Percentiles rank a stretch among this genome's conserved stretches.
phyloP scores from a whole-genome alignment of 1,284 basidiomycete species.

The Sporisorium scitamineum region DNA sequence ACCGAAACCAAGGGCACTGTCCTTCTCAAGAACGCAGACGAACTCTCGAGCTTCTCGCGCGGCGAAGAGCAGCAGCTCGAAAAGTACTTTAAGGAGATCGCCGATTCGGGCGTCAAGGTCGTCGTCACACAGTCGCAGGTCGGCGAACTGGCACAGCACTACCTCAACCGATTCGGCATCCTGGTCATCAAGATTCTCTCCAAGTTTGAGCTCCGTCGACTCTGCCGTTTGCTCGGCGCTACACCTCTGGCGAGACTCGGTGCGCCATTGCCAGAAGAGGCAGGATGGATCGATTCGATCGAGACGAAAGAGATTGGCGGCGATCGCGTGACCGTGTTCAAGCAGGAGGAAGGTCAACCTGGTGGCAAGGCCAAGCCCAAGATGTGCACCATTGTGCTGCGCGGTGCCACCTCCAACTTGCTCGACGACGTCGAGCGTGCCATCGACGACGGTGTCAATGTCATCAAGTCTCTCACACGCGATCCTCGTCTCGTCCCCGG shows the following conservation, averaged over 20 bases:
- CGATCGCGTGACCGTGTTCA: constrained; percentile 94
- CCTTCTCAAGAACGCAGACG: constrained; percentile 92
- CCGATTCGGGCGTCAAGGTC: constrained; percentile 92
- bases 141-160: constrained; percentile 96
- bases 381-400: constrained; percentile 67
- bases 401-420: constrained; percentile 91
- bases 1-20: constrained; percentile 99
- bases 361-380: constrained; percentile 66
- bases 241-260: constrained; percentile 95
- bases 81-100: constrained; percentile 84
- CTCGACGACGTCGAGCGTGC: constrained; percentile 96
- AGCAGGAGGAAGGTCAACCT: constrained; percentile 75
- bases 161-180: constrained; percentile 92
- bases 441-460: constrained; percentile 96
- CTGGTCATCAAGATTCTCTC: constrained; percentile 96
- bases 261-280: constrained; percentile 95
- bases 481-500: constrained; percentile 92
- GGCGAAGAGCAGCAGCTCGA: constrained; percentile 82
- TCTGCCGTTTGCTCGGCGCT: constrained; percentile 94
- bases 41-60: constrained; percentile 88
- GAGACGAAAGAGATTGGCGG: constrained; percentile 97
- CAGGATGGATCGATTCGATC: constrained; percentile 91
- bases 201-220: constrained; percentile 94
- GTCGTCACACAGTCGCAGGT: constrained; percentile 92
- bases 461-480: constrained; percentile 91